phyloP scores from a whole-genome alignment of 441 rosid species.

The Mallotus japonicus region DNA sequence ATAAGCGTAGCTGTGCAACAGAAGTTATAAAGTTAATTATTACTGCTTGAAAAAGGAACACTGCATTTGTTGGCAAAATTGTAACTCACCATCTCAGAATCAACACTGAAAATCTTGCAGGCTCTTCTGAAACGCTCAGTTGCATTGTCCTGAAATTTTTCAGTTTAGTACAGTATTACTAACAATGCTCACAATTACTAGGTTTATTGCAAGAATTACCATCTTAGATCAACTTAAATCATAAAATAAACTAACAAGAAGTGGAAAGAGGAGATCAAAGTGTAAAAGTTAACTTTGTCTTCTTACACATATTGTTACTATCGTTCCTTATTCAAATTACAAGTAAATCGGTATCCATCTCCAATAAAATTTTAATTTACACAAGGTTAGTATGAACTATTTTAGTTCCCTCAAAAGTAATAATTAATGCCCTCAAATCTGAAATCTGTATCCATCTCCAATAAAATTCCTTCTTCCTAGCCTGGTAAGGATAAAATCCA shows the following conservation, averaged over 20 bases:
- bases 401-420: not conserved
- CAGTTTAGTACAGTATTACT: not conserved
- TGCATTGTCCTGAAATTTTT: constrained; percentile 54
- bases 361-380: not conserved
- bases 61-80: constrained; percentile 4
- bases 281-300: not conserved
- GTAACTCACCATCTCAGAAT: constrained; percentile 46
- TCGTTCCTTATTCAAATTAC: not conserved
- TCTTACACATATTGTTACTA: not conserved
- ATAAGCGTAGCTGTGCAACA: constrained; percentile 51
- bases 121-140: constrained; percentile 60
- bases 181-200: not conserved
- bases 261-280: not conserved
- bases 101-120: constrained; percentile 51
- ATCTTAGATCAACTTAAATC: not conserved
- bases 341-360: not conserved
- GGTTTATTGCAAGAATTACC: not conserved
- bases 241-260: not conserved
- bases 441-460: not conserved
- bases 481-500: not conserved
- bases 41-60: constrained; percentile 10
- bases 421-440: not conserved
- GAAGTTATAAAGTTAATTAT: constrained; percentile 14
- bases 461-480: not conserved
- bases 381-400: not conserved